Conservation (phyloP, 177 flowering plant species). For the Vitis hybrid region DNA sequence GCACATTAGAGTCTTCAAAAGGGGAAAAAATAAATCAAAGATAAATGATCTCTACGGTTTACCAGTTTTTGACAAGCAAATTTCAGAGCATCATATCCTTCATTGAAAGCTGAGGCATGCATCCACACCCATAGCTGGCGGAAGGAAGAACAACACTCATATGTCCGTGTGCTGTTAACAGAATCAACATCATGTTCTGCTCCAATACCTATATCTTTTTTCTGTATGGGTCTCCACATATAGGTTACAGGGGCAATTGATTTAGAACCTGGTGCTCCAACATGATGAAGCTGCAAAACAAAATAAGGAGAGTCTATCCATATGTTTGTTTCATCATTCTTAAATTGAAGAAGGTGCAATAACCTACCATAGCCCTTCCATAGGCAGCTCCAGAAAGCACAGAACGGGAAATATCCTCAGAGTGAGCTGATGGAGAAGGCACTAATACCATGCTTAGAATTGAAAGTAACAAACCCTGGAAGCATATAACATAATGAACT, state of each 20-base stretch:
- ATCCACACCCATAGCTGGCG: slow-evolving; percentile 89
- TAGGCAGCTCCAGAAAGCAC: slow-evolving; percentile 53
- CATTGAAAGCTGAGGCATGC: slow-evolving; percentile 77
- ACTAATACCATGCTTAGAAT: slow-evolving; percentile 55
- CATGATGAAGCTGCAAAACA: slow-evolving; percentile 70
- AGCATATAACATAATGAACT: slow-evolving; percentile 7
- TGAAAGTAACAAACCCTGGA: slow-evolving; percentile 61
- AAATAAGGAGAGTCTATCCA: neutral
- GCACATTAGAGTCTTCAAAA: no score
- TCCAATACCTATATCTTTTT: slow-evolving; percentile 15
- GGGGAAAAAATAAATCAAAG: no score
- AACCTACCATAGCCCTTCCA: slow-evolving; percentile 77
- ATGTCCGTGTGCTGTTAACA: slow-evolving; percentile 6
- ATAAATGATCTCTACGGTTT: neutral
- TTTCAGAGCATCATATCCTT: slow-evolving; percentile 67
- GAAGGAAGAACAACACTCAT: slow-evolving; percentile 18
- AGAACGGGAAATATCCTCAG: slow-evolving; percentile 29
- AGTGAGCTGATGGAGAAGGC: slow-evolving; percentile 40
- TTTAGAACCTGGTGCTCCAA: slow-evolving; percentile 44
- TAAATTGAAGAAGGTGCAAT: neutral
- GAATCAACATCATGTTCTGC: slow-evolving; percentile 16
- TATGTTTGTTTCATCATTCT: slow-evolving; percentile 1
- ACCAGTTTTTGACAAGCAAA: slow-evolving; percentile 68
- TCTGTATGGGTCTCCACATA: slow-evolving; percentile 71
- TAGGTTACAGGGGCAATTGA: slow-evolving; percentile 81